Base-by-base conservation (phyloP, 805 yeast species). In the Kazachstania africana region DNA sequence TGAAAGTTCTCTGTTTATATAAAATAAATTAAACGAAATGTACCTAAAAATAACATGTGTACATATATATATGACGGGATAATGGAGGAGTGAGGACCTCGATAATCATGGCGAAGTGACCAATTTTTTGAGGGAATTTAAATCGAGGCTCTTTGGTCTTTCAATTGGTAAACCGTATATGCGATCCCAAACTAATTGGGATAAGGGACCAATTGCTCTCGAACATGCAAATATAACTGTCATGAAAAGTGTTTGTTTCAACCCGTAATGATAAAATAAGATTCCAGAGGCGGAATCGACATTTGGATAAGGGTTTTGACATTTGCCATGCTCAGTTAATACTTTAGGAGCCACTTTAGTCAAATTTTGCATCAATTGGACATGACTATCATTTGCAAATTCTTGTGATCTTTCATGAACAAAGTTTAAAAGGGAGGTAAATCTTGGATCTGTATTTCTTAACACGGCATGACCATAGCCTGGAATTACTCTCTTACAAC, bases 401-500 rank as follows among this genome's bases (percentile, higher is more conserved):
- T 72, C 67, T 47, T 66, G 52, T 6, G 64, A 58, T 32, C 69
- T 61, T 28, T 56, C 50, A 47, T 66, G 61, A 32, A 78, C 85
- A 56, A 78, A 78, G 48, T 70, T 70, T 50, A 78, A 65, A 65
- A 75, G 76, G 36, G 87, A 88, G 35, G 70, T 65, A 62, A 74
- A 80, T 48, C 91, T 68, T 38, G 91, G 91, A 58, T 80, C 91
- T 31, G 88, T 75, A 66, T 72, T 74, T 61, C 93, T 69, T 57
- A 80, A 66, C 32, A 80, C 91, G 34, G 91, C 91, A 57, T 80
- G 93, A 29, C 93, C 93, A 63, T 81, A 81, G 39, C 93, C 93
- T 40, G 93, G 93, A 40, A 80, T 75, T 38, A 80, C 91, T 49
- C 85, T 70, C 39, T 82, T 82, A 28, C 75, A 63, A 57, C 76